Base-by-base conservation (phyloP, 176 grass and related monocot species). In the Miscanthus lutarioriparius region DNA sequence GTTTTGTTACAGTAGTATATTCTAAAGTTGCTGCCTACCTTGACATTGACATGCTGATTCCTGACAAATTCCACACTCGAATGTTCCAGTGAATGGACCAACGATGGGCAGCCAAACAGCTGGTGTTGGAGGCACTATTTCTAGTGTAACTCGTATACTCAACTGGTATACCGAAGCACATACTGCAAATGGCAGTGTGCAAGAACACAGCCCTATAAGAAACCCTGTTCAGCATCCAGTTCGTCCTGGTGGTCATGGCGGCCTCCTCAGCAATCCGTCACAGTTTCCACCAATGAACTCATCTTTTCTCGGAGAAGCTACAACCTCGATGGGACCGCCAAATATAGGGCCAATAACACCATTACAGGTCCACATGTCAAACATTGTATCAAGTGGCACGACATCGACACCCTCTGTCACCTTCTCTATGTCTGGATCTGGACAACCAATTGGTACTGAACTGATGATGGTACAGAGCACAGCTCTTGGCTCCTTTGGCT, bases 321-420 rank as follows among this genome's bases (percentile, higher is more conserved):
- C 53, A 3, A 58, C 83, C 48, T 87, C 94, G 23, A 90, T 83
- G 36, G 88, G 91, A 79, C 58, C 77, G 58, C 74, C 89, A 25
- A 85, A 90, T 27, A 93, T 93, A 41, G 91, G 89, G 17, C 85
- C 76, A 66, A 23, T 23, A 4, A 87, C 91, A 70, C 87, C 91
- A 39, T 90, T 97, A 67, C 89, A 92, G 72, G 40, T 97, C 69
- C 88, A 94, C 74, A 97, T 97, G 94, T 84, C 92, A 36, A 97
- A 88, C 76, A 90, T 98, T 80, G 88, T 95, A 73, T 87, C 95
- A 36, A 89, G 87, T 72, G 92, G 92, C 47, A 68, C 76, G 89
- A 79, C 92, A 78, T 81, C 92, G 36, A 68, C 90, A 6, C 80
- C 92, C 70, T 74, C 23, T 62, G n/a, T 25, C 4, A 26, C n/a